Evolutionary conservation across 257 asterid species (phyloP).

Genomic region (Anisodus tanguticus): DNA sequence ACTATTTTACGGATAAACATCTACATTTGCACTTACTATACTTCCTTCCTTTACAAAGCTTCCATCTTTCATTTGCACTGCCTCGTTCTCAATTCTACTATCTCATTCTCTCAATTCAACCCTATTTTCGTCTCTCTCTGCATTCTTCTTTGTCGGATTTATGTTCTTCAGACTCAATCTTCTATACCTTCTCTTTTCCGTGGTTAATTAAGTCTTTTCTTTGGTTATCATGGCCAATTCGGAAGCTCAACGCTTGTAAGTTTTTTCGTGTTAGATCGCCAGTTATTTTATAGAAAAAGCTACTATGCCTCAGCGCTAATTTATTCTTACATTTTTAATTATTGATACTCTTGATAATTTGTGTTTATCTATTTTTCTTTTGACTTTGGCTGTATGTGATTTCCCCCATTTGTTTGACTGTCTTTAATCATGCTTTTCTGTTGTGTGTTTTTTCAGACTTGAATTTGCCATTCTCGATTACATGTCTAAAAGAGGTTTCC

Average conservation of each 20-base stretch:
- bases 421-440: conserved; percentile 12
- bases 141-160: background rate
- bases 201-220: background rate
- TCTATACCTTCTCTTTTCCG: background rate
- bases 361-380: conserved; percentile 3
- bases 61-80: no score
- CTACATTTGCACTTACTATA: no score
- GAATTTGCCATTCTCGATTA: conserved; percentile 49
- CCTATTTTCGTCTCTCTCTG: no score
- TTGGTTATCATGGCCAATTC: background rate
- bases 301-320: background rate
- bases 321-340: background rate
- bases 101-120: no score
- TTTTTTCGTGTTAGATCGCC: background rate
- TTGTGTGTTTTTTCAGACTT: conserved; percentile 42
- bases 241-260: background rate
- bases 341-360: background rate
- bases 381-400: background rate
- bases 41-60: no score
- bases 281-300: background rate
- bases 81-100: no score
- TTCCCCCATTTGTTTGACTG: background rate
- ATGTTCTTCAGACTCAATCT: background rate
- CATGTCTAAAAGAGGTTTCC: conserved; percentile 43
- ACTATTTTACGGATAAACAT: no score